These are phyloP conservation scores for Tulasnella sp. DNA, from an alignment of 768 basidiomycete species.

Conservation along the genomic window DNA sequence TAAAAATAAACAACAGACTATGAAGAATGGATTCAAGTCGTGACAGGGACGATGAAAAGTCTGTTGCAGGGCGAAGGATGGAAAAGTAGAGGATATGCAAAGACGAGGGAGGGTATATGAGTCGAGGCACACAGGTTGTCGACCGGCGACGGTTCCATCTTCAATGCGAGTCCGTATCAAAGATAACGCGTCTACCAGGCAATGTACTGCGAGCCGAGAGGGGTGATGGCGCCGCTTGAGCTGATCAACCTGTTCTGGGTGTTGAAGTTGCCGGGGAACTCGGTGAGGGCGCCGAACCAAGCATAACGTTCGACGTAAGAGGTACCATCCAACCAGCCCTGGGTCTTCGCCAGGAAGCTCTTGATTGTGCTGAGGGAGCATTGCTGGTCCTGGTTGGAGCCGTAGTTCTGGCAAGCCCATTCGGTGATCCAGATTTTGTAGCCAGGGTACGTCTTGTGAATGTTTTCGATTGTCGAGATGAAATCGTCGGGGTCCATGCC, in stretches of 20 bases:
- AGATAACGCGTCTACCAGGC: conserved; percentile 16
- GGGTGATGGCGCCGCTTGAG: conserved; percentile 39
- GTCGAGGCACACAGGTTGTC: not conserved
- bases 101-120: not conserved
- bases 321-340: conserved; percentile 32
- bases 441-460: conserved; percentile 38
- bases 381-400: conserved; percentile 31
- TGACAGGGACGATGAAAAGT: not conserved
- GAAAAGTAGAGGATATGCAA: not conserved
- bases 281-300: conserved; percentile 54
- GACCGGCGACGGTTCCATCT: not conserved
- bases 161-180: not conserved
- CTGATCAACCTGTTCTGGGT: conserved; percentile 43
- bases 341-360: conserved; percentile 41
- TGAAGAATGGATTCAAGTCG: not conserved
- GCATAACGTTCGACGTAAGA: conserved; percentile 40
- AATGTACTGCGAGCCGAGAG: conserved; percentile 48
- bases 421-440: conserved; percentile 57
- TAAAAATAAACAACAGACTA: not conserved
- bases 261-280: conserved; percentile 49
- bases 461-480: conserved; percentile 42
- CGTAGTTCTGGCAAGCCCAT: conserved; percentile 48
- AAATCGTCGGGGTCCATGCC: conserved; percentile 43
- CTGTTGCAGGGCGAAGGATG: not conserved
- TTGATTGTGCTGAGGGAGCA: conserved; percentile 38